Percentiles rank a stretch among this genome's conserved stretches.
Conservation (phyloP, 1,284 basidiomycete species). For the Ceratobasidium papillatum region DNA sequence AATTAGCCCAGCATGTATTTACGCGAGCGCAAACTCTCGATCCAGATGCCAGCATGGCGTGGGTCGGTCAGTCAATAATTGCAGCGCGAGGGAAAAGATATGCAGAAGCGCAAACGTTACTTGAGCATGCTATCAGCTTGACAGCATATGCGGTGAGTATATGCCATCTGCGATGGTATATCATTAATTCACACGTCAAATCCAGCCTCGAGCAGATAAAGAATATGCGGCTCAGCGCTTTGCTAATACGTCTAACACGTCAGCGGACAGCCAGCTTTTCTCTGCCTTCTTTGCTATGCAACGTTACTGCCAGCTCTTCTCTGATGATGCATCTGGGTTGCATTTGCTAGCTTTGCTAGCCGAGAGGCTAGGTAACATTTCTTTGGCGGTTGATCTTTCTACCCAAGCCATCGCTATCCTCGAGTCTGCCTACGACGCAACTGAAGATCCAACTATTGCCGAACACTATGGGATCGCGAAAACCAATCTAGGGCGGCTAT, state of each 20-base stretch:
- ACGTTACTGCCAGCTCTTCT: slow-evolving; percentile 75
- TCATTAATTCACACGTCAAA: slow-evolving; percentile 25
- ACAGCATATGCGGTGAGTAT: slow-evolving; percentile 71
- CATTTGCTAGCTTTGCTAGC: slow-evolving; percentile 89
- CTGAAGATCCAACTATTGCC: slow-evolving; percentile 81
- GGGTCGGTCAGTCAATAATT: slow-evolving; percentile 92
- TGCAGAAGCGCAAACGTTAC: slow-evolving; percentile 71
- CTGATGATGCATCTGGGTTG: slow-evolving; percentile 76
- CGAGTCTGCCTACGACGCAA: slow-evolving; percentile 88
- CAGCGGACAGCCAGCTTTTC: slow-evolving; percentile 55
- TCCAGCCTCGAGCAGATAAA: slow-evolving; percentile 83
- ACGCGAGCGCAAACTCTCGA: slow-evolving; percentile 90
- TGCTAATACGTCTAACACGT: slow-evolving; percentile 52
- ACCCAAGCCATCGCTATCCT: slow-evolving; percentile 75
- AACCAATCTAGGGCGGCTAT: slow-evolving; percentile 81
- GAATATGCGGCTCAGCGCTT: slow-evolving; percentile 78
- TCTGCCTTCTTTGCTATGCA: slow-evolving; percentile 84
- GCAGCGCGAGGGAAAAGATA: slow-evolving; percentile 73
- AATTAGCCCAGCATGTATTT: slow-evolving; percentile 88
- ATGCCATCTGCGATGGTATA: slow-evolving; percentile 12
- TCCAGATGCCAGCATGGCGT: slow-evolving; percentile 89
- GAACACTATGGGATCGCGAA: slow-evolving; percentile 84
- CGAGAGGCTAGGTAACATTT: slow-evolving; percentile 80
- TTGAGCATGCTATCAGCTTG: slow-evolving; percentile 84
- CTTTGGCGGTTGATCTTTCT: slow-evolving; percentile 68